Conservation (phyloP, 2,329 filamentous ascomycete species). For the Dryadomyces sulphureus region DNA sequence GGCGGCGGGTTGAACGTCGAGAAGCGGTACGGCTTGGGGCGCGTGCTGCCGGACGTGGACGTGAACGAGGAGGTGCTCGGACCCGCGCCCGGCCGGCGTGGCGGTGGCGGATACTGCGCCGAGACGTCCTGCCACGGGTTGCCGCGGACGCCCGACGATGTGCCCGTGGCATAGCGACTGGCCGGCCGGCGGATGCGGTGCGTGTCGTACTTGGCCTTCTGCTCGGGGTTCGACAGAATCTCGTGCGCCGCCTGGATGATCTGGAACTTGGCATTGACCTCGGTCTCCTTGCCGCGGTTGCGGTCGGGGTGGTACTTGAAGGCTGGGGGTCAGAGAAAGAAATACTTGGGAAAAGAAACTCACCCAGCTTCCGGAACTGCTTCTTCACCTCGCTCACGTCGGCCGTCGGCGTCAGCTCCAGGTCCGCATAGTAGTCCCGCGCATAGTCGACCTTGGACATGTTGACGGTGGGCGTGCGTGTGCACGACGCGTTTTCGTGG, state of each 20-base stretch:
- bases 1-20: conserved; percentile 10
- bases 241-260: conserved; percentile 78
- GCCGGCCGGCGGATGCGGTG: conserved; percentile 20
- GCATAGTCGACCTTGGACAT: conserved; percentile 54
- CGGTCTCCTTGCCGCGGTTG: conserved; percentile 68
- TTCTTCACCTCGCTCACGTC: conserved; percentile 67
- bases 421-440: conserved; percentile 73
- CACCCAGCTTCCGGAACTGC: conserved; percentile 72
- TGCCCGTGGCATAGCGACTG: conserved; percentile 26
- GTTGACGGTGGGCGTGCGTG: conserved; percentile 11
- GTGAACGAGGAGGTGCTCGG: conserved; percentile 12
- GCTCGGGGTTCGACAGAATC: conserved; percentile 39
- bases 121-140: conserved; percentile 40
- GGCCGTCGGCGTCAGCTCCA: conserved; percentile 55
- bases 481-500: too few relatives aligned
- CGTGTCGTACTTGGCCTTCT: conserved; percentile 38
- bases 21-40: too few relatives aligned
- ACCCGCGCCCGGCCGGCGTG: conserved; percentile 13
- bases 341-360: neutral
- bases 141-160: conserved; percentile 39
- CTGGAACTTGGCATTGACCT: conserved; percentile 72
- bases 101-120: conserved; percentile 34
- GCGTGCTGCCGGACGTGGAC: conserved; percentile 9
- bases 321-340: conserved; percentile 29
- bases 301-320: conserved; percentile 80